Evolutionary conservation across 371 early-diverging fungal species (phyloP).

Genomic region (Choanephora cucurbitarum): DNA sequence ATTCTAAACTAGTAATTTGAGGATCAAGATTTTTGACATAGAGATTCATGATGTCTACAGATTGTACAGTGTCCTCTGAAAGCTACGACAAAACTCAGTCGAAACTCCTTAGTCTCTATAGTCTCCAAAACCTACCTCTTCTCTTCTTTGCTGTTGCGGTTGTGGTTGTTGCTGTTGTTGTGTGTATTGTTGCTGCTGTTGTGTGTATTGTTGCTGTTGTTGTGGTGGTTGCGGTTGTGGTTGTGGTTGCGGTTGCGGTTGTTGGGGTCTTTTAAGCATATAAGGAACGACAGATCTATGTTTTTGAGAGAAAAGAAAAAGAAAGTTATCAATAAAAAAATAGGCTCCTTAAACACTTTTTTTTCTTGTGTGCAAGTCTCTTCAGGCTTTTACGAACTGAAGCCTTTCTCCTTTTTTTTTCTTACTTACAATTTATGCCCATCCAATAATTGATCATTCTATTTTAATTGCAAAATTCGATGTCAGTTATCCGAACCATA

Average conservation of each 20-base stretch:
- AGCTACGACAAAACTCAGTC: neutral
- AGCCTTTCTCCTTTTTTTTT: constrained; percentile 1
- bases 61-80: constrained; percentile 10
- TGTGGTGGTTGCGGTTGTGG: constrained; percentile 7
- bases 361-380: too few species aligned
- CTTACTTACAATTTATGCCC: constrained; percentile 42
- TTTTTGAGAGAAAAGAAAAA: constrained; percentile 3
- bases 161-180: constrained; percentile 7
- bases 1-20: constrained; percentile 40
- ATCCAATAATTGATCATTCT: constrained; percentile 38
- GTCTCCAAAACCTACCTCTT: constrained; percentile 1
- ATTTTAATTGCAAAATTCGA: constrained; percentile 20
- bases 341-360: constrained; percentile 7
- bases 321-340: neutral
- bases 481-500: neutral
- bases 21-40: constrained; percentile 57
- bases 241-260: constrained; percentile 10
- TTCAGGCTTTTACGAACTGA: too few species aligned
- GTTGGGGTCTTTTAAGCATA: constrained; percentile 17
- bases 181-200: constrained; percentile 15
- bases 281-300: constrained; percentile 27
- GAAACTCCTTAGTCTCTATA: constrained; percentile 7
- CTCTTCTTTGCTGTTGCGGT: constrained; percentile 6
- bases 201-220: constrained; percentile 14
- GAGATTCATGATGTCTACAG: constrained; percentile 43